Evolutionary conservation across 116 monocot genomes (phyloP).

Genomic region (Trichopus zeylanicus): DNA sequence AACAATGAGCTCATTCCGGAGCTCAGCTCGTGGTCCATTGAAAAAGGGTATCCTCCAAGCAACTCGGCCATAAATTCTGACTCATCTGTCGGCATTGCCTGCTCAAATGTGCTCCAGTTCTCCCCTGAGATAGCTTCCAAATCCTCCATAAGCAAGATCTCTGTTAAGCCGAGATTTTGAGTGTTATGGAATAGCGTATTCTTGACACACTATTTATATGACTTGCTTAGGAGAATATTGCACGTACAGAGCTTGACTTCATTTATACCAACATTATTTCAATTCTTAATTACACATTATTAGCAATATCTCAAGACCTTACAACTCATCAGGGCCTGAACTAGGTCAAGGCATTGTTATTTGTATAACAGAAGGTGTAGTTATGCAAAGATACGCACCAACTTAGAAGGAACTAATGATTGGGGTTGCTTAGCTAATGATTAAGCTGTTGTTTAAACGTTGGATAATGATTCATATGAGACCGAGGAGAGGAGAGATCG

Average conservation of each 20-base stretch:
- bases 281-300: too few species aligned
- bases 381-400: background rate
- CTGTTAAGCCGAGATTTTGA: too few species aligned
- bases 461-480: background rate
- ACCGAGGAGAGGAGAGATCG: background rate
- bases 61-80: background rate
- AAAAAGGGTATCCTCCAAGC: background rate
- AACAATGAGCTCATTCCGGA: background rate
- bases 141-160: background rate
- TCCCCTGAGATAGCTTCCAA: background rate
- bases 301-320: too few species aligned
- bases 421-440: background rate
- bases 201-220: too few species aligned
- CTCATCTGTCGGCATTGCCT: slow-evolving; percentile 6
- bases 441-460: background rate
- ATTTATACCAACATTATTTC: background rate
- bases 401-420: background rate
- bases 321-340: slow-evolving; percentile 1
- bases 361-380: background rate
- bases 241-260: background rate
- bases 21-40: background rate
- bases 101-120: slow-evolving; percentile 31
- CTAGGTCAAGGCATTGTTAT: background rate
- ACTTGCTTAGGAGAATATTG: too few species aligned
- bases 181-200: too few species aligned